Base-by-base conservation (phyloP, 208 protist genomes). In the Trypanosoma lewisi region DNA sequence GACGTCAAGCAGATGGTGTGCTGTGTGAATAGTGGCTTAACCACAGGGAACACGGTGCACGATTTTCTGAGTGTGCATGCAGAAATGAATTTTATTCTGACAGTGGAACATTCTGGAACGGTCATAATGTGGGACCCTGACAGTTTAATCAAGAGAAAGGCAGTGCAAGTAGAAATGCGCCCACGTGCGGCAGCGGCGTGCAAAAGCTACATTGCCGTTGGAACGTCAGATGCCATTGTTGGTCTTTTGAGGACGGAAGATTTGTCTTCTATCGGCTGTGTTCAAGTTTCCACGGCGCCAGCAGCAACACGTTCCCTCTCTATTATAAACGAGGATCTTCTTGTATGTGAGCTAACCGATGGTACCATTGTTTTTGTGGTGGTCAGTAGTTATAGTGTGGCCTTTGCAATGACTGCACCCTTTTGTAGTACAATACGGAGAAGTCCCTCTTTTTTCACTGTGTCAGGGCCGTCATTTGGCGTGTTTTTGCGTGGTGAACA, bases 401-500 rank as follows among this genome's bases (percentile, higher is more conserved):
- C 73, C 0, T 85, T 85, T 70, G 60, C 67, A 28, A 60, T 82
- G 39, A 30, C 42, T 6, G 58, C 62, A 2, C 72, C 77, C 3
- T 41, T 41, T 30, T 44, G 47, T 28, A 53, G 42, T 30, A 19
- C 44, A 16, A 37, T 56, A 21, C n/a, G 56, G 33, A 58, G 34
- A 23, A 42, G 28, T 3, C 44, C 31, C 2, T 37, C 54, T n/a
- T 27, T 34, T 14, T 66, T 54, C 52, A 61, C 9, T 34, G 34
- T 61, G 4, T 63, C 63, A 23, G 79, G 79, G 5, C 60, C 73
- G 25, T 74, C 75, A 8, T 86, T 82, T 60, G 76, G 55, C 19
- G 42, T 63, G 16, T 79, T 75, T 63, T 42, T 51, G 28, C 44
- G 53, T 25, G 63, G 42, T n/a, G 31, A 55, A 17, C 55, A 80